phyloP scores from a whole-genome alignment of 208 protist genomes.

The Hexamita inflata region DNA sequence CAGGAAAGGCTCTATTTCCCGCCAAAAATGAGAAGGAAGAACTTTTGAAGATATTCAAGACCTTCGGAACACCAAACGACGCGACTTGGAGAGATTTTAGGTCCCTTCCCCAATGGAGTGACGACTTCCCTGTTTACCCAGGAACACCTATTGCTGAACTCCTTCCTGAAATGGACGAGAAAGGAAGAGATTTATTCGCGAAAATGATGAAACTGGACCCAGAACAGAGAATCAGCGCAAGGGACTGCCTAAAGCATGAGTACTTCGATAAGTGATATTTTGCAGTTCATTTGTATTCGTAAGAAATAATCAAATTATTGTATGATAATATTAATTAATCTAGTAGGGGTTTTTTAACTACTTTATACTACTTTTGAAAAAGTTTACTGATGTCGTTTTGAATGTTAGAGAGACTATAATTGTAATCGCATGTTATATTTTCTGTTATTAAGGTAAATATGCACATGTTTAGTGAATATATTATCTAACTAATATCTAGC shows the following conservation, averaged over 20 bases:
- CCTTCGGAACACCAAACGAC: conserved; percentile 42
- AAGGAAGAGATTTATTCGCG: conserved; percentile 20
- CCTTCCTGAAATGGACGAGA: not conserved
- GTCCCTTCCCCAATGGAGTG: not conserved
- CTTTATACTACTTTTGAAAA: no score
- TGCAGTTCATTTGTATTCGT: no score
- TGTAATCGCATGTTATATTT: no score
- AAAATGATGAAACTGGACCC: conserved; percentile 33
- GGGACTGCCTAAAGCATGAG: conserved; percentile 30
- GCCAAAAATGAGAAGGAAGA: conserved; percentile 43
- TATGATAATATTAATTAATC: no score
- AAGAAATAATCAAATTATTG: no score
- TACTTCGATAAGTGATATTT: conserved; percentile 30
- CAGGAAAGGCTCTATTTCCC: conserved; percentile 31
- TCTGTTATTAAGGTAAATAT: no score
- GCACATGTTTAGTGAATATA: no score
- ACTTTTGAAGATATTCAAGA: conserved; percentile 41
- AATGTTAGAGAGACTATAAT: no score
- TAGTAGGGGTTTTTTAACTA: no score
- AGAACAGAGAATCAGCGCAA: conserved; percentile 21
- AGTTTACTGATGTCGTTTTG: no score
- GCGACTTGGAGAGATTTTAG: conserved; percentile 29
- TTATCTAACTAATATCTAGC: no score
- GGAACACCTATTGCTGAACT: not conserved
- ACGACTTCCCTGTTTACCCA: conserved; percentile 27